Conservation (phyloP, 2,329 filamentous ascomycete species). For the Diplodia sapinea region DNA sequence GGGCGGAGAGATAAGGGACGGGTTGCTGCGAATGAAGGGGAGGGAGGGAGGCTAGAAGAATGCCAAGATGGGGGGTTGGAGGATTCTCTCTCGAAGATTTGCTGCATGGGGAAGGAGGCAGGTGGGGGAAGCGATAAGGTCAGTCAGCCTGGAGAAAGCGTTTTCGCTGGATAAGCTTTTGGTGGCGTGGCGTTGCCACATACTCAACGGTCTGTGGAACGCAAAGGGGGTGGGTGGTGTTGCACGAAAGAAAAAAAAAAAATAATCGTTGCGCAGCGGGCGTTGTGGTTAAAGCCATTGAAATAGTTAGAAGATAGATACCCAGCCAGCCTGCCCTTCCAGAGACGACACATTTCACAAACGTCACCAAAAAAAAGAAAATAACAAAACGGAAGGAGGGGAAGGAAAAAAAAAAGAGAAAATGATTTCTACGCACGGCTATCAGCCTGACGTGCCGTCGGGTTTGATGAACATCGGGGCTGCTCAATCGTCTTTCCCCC, state of each 20-base stretch:
- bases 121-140: no score
- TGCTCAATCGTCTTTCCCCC: background rate
- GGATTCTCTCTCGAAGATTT: background rate
- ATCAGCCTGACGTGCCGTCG: background rate
- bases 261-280: background rate
- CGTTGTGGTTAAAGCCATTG: background rate
- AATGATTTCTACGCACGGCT: background rate
- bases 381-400: no score
- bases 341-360: background rate
- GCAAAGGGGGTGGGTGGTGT: background rate
- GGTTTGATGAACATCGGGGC: background rate
- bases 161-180: background rate
- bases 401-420: background rate
- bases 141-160: background rate
- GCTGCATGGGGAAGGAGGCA: background rate
- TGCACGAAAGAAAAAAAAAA: background rate
- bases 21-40: background rate
- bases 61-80: no score
- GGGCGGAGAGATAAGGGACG: background rate
- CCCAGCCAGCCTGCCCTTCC: background rate
- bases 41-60: background rate
- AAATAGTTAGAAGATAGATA: conserved; percentile 3
- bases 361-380: background rate
- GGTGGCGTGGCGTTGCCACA: background rate
- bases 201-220: background rate